These are phyloP conservation scores for Vitis amurensis DNA, from an alignment of 164 flowering plant species.

Conservation along the genomic window DNA sequence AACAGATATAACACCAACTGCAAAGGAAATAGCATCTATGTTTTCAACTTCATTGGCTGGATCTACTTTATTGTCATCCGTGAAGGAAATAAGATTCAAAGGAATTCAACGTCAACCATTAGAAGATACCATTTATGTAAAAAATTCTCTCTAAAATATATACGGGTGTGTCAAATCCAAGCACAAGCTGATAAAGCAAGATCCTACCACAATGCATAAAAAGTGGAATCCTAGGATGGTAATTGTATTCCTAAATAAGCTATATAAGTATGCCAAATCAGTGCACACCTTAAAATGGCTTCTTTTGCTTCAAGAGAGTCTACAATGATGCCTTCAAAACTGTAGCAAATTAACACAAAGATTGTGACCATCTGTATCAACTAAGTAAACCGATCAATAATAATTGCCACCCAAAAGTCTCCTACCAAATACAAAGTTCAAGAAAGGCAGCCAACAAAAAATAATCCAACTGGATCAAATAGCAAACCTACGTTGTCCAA, in stretches of 20 bases:
- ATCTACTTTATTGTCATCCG: too few species aligned
- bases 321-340: conserved; percentile 82
- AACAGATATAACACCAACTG: too few species aligned
- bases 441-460: conserved; percentile 1
- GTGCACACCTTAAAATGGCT: conserved; percentile 68
- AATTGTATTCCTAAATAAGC: background rate
- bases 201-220: background rate
- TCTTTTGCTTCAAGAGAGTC: conserved; percentile 76
- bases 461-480: background rate
- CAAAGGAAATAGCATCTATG: too few species aligned
- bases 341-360: conserved; percentile 32
- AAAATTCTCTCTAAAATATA: too few species aligned
- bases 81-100: too few species aligned
- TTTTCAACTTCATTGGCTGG: too few species aligned
- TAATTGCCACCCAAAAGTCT: background rate
- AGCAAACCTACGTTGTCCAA: conserved; percentile 83
- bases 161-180: background rate
- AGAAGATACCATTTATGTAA: too few species aligned
- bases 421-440: background rate
- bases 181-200: background rate
- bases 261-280: background rate
- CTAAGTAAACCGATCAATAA: background rate
- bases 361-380: conserved; percentile 4
- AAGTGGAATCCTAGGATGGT: background rate
- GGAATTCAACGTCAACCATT: too few species aligned